A percentile compares a stretch with the other conserved stretches of the same genome.
phyloP scores from a whole-genome alignment of 2,329 filamentous ascomycete genomes.

The Myriosclerotinia duriaeana region DNA sequence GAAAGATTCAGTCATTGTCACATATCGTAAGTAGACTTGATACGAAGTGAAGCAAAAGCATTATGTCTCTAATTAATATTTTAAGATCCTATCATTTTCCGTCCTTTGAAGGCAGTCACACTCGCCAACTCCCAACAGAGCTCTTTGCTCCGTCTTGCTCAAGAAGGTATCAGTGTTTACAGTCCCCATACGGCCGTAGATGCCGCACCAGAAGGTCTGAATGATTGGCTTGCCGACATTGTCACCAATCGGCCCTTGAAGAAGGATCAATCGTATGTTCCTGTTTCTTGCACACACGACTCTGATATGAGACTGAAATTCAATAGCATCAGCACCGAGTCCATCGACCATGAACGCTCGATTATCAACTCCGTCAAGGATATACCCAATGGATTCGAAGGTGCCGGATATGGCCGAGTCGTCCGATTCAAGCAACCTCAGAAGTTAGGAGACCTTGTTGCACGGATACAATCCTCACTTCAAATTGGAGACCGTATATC shows the following conservation, averaged over 20 bases:
- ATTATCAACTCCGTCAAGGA: constrained; percentile 37
- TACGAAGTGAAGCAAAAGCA: neutral
- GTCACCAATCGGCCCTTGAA: constrained; percentile 50
- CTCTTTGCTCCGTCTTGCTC: constrained; percentile 76
- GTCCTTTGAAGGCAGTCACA: constrained; percentile 84
- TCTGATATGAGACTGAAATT: constrained; percentile 24
- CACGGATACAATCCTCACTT: constrained; percentile 33
- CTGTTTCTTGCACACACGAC: neutral
- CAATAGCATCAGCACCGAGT: constrained; percentile 25
- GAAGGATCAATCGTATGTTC: constrained; percentile 21
- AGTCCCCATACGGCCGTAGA: constrained; percentile 94
- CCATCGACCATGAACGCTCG: constrained; percentile 26
- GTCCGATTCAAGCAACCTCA: constrained; percentile 36
- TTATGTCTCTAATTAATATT: constrained; percentile 18
- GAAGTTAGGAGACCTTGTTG: constrained; percentile 32
- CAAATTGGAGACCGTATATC: constrained; percentile 24
- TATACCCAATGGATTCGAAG: constrained; percentile 33
- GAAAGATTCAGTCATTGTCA: constrained; percentile 75
- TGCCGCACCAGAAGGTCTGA: constrained; percentile 78
- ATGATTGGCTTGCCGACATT: constrained; percentile 90
- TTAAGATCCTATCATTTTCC: constrained; percentile 93
- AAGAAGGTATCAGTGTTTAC: constrained; percentile 90
- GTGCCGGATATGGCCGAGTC: constrained; percentile 40
- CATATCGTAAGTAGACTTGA: constrained; percentile 69
- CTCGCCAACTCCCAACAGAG: constrained; percentile 82